Evolutionary conservation across 352 stramenopile genomes (phyloP), one percentile per base, ranked within the genome.

Genomic region (Pythium folliculosum): DNA sequence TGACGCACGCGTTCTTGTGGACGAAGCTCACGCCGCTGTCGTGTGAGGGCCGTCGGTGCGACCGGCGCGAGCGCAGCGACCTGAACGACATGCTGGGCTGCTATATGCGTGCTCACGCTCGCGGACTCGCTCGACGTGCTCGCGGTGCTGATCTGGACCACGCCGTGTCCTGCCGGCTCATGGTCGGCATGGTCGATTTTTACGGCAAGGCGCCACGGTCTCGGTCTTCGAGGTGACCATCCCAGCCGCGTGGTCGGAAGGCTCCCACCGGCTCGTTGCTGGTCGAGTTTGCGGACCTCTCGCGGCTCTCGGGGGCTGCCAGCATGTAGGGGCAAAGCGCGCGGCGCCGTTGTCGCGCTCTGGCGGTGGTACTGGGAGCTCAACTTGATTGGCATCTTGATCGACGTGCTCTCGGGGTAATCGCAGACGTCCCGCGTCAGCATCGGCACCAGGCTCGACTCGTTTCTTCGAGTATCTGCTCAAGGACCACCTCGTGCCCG

Each of bases 401-500:
- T 99, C 70, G 86, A 99, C 72, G 89, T 97, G 1, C 60, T 82
- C 3, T 98, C 76, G 19, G 96, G 96, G 8, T 62, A 90, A 49
- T 96, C 85, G 89, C 60, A 88, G 17, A 77, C 90, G 51, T 83
- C 82, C 22, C 77, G 91, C 45, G 87, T 90, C 9, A 81, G 92
- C 40, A 94, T 98, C 56, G 95, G 95, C 30, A 88, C 89, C 0
- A 98, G 98, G 23, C 86, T 97, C 2, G 97, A 99, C 77, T 98
- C 92, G 50, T 99, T 97, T 73, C n/a, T 99, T 98, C 66, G 97
- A 99, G 77, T 99, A 99, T 73, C 69, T 99, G 38, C 71, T 99
- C n/a, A 99, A 99, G 75, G 96, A 97, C 65, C 92, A 98, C 69
- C 77, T 99, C 38, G 74, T 99, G n/a, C 98, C 98, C 72, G 92